phyloP scores from a whole-genome alignment of 2,329 filamentous ascomycete genomes.

The Trichoderma polysporum region DNA sequence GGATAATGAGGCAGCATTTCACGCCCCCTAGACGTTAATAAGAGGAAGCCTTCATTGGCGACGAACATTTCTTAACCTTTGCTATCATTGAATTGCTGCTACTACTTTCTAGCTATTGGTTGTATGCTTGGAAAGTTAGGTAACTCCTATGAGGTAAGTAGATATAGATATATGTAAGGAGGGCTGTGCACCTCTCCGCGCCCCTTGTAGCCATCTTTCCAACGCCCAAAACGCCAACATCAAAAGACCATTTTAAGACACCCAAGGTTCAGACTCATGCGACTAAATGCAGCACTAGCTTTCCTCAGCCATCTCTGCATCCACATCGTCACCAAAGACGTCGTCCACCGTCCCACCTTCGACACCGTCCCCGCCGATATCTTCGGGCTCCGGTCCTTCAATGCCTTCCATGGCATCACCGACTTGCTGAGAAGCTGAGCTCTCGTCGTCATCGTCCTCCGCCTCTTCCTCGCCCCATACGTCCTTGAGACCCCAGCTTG shows the following conservation, averaged over 20 bases:
- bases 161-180: not conserved
- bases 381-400: conserved; percentile 42
- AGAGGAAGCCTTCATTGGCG: not conserved
- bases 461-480: conserved; percentile 54
- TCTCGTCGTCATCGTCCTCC: conserved; percentile 41
- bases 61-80: too few species aligned
- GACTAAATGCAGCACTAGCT: conserved; percentile 11
- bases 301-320: conserved; percentile 57
- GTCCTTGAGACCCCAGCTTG: conserved; percentile 63
- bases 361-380: conserved; percentile 47
- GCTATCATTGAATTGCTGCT: too few species aligned
- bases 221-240: conserved; percentile 20
- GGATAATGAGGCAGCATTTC: not conserved
- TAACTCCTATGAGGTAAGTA: not conserved
- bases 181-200: not conserved
- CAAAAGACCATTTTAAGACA: not conserved
- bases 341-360: conserved; percentile 55
- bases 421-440: conserved; percentile 37
- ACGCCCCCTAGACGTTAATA: not conserved
- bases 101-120: not conserved
- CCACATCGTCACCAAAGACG: conserved; percentile 54
- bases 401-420: conserved; percentile 52
- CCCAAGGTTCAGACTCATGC: not conserved
- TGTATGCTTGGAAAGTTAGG: not conserved
- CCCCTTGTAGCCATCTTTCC: not conserved